Conservation (phyloP, 1,284 basidiomycete species). For the Singerocomus inundabilis region DNA sequence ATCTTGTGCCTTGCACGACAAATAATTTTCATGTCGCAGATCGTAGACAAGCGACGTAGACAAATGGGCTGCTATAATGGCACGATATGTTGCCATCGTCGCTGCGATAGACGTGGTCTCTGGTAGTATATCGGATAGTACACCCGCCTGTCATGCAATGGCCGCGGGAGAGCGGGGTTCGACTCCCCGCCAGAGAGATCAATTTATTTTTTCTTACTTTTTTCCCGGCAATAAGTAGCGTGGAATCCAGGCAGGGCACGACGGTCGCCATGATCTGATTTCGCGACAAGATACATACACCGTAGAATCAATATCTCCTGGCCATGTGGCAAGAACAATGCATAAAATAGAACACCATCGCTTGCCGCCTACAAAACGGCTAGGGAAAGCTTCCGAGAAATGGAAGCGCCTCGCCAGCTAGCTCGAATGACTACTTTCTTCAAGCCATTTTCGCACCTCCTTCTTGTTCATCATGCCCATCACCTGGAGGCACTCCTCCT, state of each 20-base stretch:
- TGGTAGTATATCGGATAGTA: constrained; percentile 48
- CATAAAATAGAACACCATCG: neutral
- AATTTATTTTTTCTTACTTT: too few relatives aligned
- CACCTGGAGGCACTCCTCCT: constrained; percentile 38
- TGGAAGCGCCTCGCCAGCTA: constrained; percentile 9
- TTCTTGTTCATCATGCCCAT: constrained; percentile 63
- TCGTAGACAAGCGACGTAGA: too few relatives aligned
- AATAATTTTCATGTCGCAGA: too few relatives aligned
- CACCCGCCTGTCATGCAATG: constrained; percentile 40
- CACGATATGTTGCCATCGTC: too few relatives aligned
- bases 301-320: neutral
- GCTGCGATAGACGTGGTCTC: constrained; percentile 28
- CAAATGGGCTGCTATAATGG: too few relatives aligned
- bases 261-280: neutral
- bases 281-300: neutral
- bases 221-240: too few relatives aligned
- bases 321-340: neutral
- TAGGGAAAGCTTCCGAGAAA: neutral
- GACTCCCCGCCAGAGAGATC: constrained; percentile 43
- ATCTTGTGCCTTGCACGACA: too few relatives aligned
- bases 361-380: neutral
- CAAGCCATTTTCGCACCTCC: constrained; percentile 74
- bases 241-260: too few relatives aligned
- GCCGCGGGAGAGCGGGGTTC: constrained; percentile 42
- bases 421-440: constrained; percentile 38